Evolutionary conservation across 441 rosid species (phyloP).

Genomic region (Euphorbia schlechtendalii): DNA sequence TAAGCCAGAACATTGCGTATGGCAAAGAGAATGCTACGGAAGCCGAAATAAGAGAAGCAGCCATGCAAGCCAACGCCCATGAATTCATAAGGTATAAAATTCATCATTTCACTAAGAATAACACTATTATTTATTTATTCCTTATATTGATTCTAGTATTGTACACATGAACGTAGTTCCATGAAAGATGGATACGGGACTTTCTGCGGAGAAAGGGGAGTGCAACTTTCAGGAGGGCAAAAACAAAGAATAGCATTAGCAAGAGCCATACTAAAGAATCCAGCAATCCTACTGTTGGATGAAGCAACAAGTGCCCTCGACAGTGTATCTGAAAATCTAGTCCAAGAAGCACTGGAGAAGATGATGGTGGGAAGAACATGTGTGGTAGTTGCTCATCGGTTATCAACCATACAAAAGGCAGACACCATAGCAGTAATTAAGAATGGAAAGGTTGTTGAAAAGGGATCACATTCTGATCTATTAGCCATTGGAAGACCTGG

Average conservation of each 20-base stretch:
- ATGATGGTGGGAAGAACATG: conserved; percentile 42
- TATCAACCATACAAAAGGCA: conserved; percentile 38
- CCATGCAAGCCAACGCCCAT: conserved; percentile 39
- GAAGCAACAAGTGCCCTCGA: conserved; percentile 47
- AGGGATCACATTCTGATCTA: conserved; percentile 40
- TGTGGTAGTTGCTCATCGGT: conserved; percentile 38
- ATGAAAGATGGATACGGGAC: conserved; percentile 41
- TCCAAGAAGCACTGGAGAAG: conserved; percentile 44
- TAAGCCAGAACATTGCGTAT: conserved; percentile 31
- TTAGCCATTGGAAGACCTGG: conserved; percentile 29
- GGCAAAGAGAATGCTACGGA: conserved; percentile 33
- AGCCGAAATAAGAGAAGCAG: conserved; percentile 39
- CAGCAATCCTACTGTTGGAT: conserved; percentile 29
- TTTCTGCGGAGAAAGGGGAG: conserved; percentile 42
- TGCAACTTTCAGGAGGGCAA: conserved; percentile 48
- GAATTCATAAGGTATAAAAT: conserved; percentile 36
- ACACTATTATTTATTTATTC: not conserved
- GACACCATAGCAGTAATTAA: conserved; percentile 36
- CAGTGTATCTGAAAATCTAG: conserved; percentile 38
- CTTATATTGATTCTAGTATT: not conserved
- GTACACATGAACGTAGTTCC: conserved; percentile 20
- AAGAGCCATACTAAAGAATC: conserved; percentile 36
- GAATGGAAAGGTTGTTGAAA: conserved; percentile 40
- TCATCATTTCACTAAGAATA: not conserved
- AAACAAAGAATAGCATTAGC: conserved; percentile 45